phyloP scores from a whole-genome alignment of 2,329 filamentous ascomycete species.

The Fusarium armeniacum region DNA sequence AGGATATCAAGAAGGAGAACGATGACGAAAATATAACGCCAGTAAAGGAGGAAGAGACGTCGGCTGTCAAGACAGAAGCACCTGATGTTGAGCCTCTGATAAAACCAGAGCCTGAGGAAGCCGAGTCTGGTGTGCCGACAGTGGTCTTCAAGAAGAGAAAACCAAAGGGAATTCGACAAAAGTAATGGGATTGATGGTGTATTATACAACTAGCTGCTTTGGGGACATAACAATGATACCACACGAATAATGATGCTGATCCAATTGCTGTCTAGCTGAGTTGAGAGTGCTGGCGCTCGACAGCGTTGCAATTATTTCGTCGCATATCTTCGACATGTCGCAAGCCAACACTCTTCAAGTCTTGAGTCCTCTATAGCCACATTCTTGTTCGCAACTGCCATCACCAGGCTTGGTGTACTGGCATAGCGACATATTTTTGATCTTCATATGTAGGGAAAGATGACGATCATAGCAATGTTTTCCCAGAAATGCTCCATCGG shows the following conservation, averaged over 20 bases:
- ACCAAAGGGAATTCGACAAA: slow-evolving; percentile 73
- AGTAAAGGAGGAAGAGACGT: slow-evolving; percentile 5
- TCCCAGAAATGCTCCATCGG: background rate
- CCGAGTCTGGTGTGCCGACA: slow-evolving; percentile 53
- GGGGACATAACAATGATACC: slow-evolving; percentile 34
- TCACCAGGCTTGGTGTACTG: background rate
- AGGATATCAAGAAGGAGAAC: slow-evolving; percentile 47
- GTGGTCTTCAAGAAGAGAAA: slow-evolving; percentile 87
- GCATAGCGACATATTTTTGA: background rate
- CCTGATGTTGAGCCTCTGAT: slow-evolving; percentile 41
- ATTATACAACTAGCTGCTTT: background rate
- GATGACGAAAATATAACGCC: slow-evolving; percentile 1
- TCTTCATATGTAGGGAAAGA: background rate
- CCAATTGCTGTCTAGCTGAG: background rate
- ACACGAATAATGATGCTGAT: slow-evolving; percentile 12
- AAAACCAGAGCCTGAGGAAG: slow-evolving; percentile 52
- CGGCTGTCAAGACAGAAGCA: slow-evolving; percentile 60
- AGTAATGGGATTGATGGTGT: slow-evolving; percentile 54
- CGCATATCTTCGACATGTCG: background rate
- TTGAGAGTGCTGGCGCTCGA: background rate
- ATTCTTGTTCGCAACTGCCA: background rate
- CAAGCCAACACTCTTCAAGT: background rate
- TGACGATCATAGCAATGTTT: background rate
- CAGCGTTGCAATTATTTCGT: background rate
- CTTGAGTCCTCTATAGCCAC: background rate